Base-by-base conservation (phyloP, 1,139 yeast species). In the Candida albicans region DNA sequence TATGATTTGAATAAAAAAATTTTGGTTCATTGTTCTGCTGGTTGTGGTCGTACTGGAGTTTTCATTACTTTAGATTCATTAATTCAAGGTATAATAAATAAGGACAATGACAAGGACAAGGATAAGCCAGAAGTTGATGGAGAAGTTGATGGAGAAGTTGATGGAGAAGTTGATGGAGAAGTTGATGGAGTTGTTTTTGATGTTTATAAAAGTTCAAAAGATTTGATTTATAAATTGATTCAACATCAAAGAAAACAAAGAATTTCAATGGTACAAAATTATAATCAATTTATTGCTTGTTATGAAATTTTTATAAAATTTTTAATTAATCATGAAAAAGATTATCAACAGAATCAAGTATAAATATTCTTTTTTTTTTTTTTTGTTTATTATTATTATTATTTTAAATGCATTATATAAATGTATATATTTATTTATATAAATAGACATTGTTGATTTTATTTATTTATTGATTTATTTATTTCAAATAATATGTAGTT, bases 31-130 rank as follows among this genome's bases (percentile, higher is more conserved):
- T 88, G 96, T 61, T 83, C 91, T 4, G 96, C 96, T 0, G 96
- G 96, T 0, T 88, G 96, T 64, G 96, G 96, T 2, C 77, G 96
- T 52, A 88, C 96, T 0, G 96, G 96, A 2, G 87, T 91, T 0
- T 85, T 87, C 51, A 84, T 87, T 10, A 80, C 89, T 1, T 57
- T 84, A 14, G 70, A 65, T 49, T 54, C 59, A 53, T 58, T 59
- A 40, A 54, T 62, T 41, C 40, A 54, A 58, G 52, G 58, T 57
- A 10, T 61, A 55, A 27, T 22, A 3, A 12, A 28, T 22, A 32
- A 41, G 18, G 11, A 25, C 22, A 18, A 18, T 5, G 5, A 18
- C 22, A 18, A 18, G 5, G 5, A 18, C 22, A 18, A 18, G 5
- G 5, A 18, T 5, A 18, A 18, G n/a, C 22, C 3, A 18, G 5